Base-by-base conservation (phyloP, 495 filamentous ascomycete genomes). In the Annulohypoxylon bovei region DNA sequence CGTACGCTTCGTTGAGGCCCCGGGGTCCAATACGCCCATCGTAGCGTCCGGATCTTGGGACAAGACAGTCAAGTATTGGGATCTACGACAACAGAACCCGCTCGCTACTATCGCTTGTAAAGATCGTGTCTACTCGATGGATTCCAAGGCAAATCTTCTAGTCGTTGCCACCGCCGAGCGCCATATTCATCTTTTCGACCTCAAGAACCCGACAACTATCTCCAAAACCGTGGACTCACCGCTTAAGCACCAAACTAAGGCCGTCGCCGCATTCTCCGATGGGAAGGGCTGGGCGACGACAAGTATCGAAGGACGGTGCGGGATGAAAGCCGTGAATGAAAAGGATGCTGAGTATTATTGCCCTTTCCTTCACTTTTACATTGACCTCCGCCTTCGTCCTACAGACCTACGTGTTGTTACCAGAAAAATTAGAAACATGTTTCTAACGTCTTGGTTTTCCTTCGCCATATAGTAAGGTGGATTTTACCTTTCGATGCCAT, bases 401-500 rank as follows among this genome's bases (percentile, higher is more conserved):
- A n/a, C n/a, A n/a, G n/a, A n/a, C n/a, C n/a, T n/a, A n/a, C n/a
- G n/a, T n/a, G n/a, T n/a, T n/a, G n/a, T n/a, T n/a, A n/a, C n/a
- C n/a, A n/a, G n/a, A n/a, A n/a, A 32, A 32, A 32, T 32, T 32
- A 32, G n/a, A 32, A 32, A 32, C 30, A 4, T 8, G 8, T 33
- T 18, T 11, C 62, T 39, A 52, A 52, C 25, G 16, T 12, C 20
- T 27, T 8, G n/a, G 6, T 23, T 33, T 22, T 27, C 18, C 18
- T 33, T 35, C 0, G 12, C 16, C 59, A 42, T 18, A 40, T 25
- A 64, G 52, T 57, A 89, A 87, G 72, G 88, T 87, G 58, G 97
- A 97, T 81, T 97, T 98, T 84, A 92, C 90, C 46, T 98, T 98
- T 86, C 96, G 97, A 81, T 98, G 95, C 81, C 95, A 98, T 78